phyloP scores from a whole-genome alignment of 2,329 filamentous ascomycete species.

The Alternaria panax region DNA sequence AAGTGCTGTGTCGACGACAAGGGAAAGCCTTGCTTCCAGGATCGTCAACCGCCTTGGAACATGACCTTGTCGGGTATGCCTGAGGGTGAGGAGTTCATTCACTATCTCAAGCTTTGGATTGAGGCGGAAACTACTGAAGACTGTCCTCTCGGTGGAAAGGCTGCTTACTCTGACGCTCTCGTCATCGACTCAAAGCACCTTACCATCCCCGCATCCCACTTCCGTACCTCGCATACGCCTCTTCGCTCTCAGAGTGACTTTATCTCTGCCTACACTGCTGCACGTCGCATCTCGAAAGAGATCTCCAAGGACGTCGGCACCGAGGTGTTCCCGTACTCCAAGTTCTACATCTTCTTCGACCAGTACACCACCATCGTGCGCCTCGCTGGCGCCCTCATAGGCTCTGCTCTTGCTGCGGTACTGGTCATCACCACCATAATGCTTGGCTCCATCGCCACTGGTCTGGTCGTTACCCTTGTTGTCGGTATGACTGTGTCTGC shows the following conservation, averaged over 20 bases:
- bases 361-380: constrained; percentile 88
- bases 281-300: constrained; percentile 82
- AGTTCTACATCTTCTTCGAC: constrained; percentile 99
- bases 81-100: constrained; percentile 86
- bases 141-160: constrained; percentile 87
- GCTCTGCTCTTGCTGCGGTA: constrained; percentile 84
- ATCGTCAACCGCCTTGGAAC: constrained; percentile 84
- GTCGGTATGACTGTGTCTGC: constrained; percentile 94
- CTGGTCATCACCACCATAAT: constrained; percentile 80
- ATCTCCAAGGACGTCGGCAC: constrained; percentile 75
- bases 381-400: constrained; percentile 79
- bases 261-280: constrained; percentile 87
- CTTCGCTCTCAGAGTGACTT: constrained; percentile 90
- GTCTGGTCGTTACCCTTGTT: constrained; percentile 80
- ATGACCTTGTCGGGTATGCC: constrained; percentile 91
- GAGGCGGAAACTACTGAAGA: constrained; percentile 78
- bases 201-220: constrained; percentile 83
- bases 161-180: constrained; percentile 84
- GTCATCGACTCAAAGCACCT: constrained; percentile 73
- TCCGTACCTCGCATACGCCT: constrained; percentile 88
- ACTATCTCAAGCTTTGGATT: constrained; percentile 86
- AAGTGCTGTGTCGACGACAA: constrained; percentile 71
- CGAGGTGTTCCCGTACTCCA: constrained; percentile 93
- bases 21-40: constrained; percentile 77
- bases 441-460: constrained; percentile 83